These are phyloP conservation scores for Murraya koenigii DNA, from an alignment of 345 rosid species.

Conservation along the genomic window DNA sequence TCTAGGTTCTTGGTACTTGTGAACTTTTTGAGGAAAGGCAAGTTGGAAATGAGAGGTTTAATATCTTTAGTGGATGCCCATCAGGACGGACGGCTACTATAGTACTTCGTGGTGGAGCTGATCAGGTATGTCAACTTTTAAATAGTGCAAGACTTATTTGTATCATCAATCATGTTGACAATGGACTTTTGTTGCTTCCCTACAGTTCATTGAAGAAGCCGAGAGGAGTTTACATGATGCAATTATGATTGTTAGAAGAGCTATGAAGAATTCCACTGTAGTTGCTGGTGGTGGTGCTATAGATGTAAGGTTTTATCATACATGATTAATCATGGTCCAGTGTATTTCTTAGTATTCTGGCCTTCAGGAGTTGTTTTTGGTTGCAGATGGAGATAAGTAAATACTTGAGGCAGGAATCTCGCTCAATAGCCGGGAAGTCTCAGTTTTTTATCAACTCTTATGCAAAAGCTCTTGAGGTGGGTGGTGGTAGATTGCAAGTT, in stretches of 20 bases:
- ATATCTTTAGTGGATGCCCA: constrained; percentile 97
- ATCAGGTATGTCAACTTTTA: constrained; percentile 65
- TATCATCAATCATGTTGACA: background rate
- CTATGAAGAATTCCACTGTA: constrained; percentile 91
- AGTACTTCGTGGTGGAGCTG: constrained; percentile 99
- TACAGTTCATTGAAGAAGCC: constrained; percentile 98
- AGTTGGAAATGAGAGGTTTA: constrained; percentile 98
- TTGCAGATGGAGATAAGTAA: constrained; percentile 96
- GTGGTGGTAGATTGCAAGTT: constrained; percentile 10
- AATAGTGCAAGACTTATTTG: background rate
- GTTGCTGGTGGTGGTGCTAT: constrained; percentile 99
- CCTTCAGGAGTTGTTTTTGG: constrained; percentile 15
- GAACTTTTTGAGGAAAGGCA: constrained; percentile 95
- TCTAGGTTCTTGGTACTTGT: constrained; percentile 94
- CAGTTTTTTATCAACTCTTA: constrained; percentile 94
- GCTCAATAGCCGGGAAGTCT: constrained; percentile 93
- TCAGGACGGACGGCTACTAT: constrained; percentile 92
- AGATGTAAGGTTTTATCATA: constrained; percentile 60
- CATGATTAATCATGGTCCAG: background rate
- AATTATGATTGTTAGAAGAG: constrained; percentile 98
- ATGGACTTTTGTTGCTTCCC: background rate
- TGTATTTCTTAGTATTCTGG: background rate
- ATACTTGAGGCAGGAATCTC: constrained; percentile 89
- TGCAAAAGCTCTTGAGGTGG: constrained; percentile 98
- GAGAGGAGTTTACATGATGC: constrained; percentile 99